A percentile compares a stretch with the other conserved stretches of the same genome.
Evolutionary conservation across 2,329 filamentous ascomycete genomes (phyloP).

Genomic region (Arthroderma sp.): DNA sequence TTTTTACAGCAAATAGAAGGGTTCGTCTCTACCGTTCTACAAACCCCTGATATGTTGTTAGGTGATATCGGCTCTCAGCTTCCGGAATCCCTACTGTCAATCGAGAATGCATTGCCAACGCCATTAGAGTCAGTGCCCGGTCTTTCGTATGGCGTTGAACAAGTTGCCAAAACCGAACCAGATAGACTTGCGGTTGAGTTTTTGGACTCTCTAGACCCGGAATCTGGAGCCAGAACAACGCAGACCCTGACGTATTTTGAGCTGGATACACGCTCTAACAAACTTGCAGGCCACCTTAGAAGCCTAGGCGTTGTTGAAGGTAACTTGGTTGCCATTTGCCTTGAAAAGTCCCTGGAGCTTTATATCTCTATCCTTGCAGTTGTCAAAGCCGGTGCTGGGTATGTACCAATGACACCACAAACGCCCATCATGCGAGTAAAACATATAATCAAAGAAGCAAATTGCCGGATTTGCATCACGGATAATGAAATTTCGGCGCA

Average conservation of each 20-base stretch:
- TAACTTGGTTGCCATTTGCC: conserved; percentile 56
- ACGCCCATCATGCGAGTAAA: conserved; percentile 51
- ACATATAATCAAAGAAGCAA: conserved; percentile 51
- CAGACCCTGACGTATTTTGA: conserved; percentile 49
- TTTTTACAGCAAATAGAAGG: conserved; percentile 52
- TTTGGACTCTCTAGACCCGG: conserved; percentile 37
- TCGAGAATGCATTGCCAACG: conserved; percentile 36
- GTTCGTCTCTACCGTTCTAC: conserved; percentile 37
- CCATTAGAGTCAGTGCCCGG: conserved; percentile 30
- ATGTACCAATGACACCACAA: conserved; percentile 66
- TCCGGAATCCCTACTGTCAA: conserved; percentile 34
- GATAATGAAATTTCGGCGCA: conserved; percentile 8
- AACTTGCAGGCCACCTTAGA: conserved; percentile 47
- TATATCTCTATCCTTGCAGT: conserved; percentile 65
- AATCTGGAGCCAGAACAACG: conserved; percentile 20
- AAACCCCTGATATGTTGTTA: conserved; percentile 25
- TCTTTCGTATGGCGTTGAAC: conserved; percentile 45
- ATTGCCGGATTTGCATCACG: conserved; percentile 39
- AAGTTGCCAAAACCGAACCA: conserved; percentile 38
- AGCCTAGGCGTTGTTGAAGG: conserved; percentile 38
- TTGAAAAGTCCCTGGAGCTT: conserved; percentile 63
- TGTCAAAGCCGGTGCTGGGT: conserved; percentile 63
- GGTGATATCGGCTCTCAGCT: conserved; percentile 22
- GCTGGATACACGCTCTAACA: conserved; percentile 54
- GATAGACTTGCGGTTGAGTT: conserved; percentile 54